Evolutionary conservation across 1,284 basidiomycete genomes (phyloP).

Genomic region (Kalmanozyma brasiliensis): DNA sequence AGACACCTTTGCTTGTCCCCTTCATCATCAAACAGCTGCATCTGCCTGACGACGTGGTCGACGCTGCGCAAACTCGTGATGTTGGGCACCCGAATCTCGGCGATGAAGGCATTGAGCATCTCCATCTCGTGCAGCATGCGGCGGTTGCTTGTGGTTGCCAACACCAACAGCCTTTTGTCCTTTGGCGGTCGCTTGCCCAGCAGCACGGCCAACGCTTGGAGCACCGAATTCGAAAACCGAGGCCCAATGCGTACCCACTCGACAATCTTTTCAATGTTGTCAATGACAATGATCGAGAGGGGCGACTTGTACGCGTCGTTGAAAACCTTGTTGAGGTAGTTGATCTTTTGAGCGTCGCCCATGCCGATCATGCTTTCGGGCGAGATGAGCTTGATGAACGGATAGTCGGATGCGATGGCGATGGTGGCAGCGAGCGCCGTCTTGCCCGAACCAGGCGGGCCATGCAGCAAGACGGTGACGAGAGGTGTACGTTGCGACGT

Average conservation of each 20-base stretch:
- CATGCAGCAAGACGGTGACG: conserved; percentile 89
- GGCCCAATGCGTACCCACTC: conserved; percentile 96
- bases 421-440: conserved; percentile 95
- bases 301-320: conserved; percentile 97
- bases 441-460: conserved; percentile 89
- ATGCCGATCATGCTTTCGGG: conserved; percentile 98
- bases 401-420: conserved; percentile 89
- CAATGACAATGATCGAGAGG: conserved; percentile 94
- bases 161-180: conserved; percentile 89
- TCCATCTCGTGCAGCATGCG: conserved; percentile 90
- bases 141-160: conserved; percentile 90
- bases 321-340: conserved; percentile 92
- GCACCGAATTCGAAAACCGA: conserved; percentile 91
- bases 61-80: conserved; percentile 80
- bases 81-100: conserved; percentile 86
- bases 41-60: conserved; percentile 83
- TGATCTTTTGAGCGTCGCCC: conserved; percentile 88
- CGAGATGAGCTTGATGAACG: conserved; percentile 97
- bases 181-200: conserved; percentile 91
- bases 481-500: conserved; percentile 89
- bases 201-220: conserved; percentile 90
- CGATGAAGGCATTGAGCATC: conserved; percentile 85
- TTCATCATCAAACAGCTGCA: conserved; percentile 77
- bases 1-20: conserved; percentile 76
- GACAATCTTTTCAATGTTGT: conserved; percentile 70